Evolutionary conservation across 306 rosid genomes (phyloP), one percentile per base, ranked within the genome.

Genomic region (Cucurbita moschata): DNA sequence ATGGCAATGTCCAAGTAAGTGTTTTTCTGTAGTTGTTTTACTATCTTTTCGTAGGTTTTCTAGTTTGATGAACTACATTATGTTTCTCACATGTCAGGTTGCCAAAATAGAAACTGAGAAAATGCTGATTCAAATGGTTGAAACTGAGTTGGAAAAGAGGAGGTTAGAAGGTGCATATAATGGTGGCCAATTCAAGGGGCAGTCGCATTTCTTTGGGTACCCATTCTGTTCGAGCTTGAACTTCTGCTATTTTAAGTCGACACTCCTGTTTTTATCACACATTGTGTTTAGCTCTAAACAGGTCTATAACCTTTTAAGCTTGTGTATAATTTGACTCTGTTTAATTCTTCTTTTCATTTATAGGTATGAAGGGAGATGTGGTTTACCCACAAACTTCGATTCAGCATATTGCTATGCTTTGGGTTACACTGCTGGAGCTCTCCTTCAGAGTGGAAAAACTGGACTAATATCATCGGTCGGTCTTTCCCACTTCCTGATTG

Each of bases 41-140:
- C 21, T 2, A 9, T 66, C 37, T 12, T 65, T 18, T 16, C 14
- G 13, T 65, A 65, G 71, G 60, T 38, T 42, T 77, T 49, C n/a
- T 66, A 5, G 10, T 66, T 66, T 19, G 54, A 43, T 66, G 3
- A 66, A 44, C 39, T 43, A 44, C 12, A 43, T 66, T 57, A 57
- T 21, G 23, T 57, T 14, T 26, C 14, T 23, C 26, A 10, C 72
- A 66, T 21, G n/a, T 66, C 54, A 95, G 99, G 99, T 95, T 77
- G 99, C 99, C 70, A 95, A 85, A 81, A 95, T 95, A 82, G 99
- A 95, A 85, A 95, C 99, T 56, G 99, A 95, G 83, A 95, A 95
- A 85, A 95, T 95, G 99, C 99, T 95, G 77, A 91, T 95, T 72
- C 92, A 95, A 87, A 95, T 95, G 99, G 97, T 78, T 83, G 97